Evolutionary conservation across 2,329 filamentous ascomycete species (phyloP), one percentile per base, ranked within the genome.

Genomic region (Lasiodiplodia sp.): DNA sequence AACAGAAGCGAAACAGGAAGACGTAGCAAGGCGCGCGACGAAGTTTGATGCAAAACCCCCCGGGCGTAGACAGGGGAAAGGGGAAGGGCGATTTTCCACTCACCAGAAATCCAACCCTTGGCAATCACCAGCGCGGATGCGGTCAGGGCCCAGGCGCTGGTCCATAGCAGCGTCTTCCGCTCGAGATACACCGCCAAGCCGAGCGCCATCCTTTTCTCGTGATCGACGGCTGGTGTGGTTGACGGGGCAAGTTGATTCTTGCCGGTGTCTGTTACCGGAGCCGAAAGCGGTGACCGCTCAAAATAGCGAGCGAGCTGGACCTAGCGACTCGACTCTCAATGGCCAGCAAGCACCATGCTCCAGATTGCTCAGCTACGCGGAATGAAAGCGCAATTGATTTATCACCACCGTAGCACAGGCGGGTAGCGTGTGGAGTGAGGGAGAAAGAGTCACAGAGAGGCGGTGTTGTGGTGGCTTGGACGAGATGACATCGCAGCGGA

Each of bases 141-240:
- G 4, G 28, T 18, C 14, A 31, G 38, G 16, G 34, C 28, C 6
- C 34, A 44, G 21, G 49, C 23, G 28, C 37, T 40, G n/a, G 28
- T 60, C 58, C 60, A 58, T 23, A 68, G 60, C 18, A 68, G 58
- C 38, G 52, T 31, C 67, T 65, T 68, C 58, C 58, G 58, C 40
- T 68, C 58, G 23, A 31, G 38, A 25, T 68, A 68, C n/a, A 68
- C 67, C 6, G 67, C 51, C 11, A 68, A 31, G n/a, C 40, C 25
- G 8, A 64, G 49, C 14, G 60, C 58, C 67, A 68, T 68, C 12
- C 56, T 47, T 28, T 53, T 37, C 14, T 53, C n/a, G 38, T 18
- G 25, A 28, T 31, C 34, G 44, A n/a, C n/a, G 56, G 21, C 40
- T 14, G 25, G 14, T 31, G 49, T 25, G 16, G 34, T 44, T 16